Percentiles rank a stretch among this genome's conserved stretches.
phyloP scores from a whole-genome alignment of 2,329 filamentous ascomycete species.

The Proliferodiscus dingleyae region DNA sequence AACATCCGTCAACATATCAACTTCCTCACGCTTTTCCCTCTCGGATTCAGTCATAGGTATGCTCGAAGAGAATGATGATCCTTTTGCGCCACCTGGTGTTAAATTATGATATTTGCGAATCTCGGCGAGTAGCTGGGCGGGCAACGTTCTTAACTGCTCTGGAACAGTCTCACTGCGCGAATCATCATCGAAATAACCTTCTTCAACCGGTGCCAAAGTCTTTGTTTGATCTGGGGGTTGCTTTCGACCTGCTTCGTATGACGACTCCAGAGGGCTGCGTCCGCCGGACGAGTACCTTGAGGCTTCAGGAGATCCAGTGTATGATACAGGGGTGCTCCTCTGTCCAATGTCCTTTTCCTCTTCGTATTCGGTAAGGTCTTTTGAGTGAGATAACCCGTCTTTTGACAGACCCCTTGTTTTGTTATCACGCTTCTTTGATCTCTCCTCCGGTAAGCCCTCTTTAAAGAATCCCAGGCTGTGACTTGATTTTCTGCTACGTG shows the following conservation, averaged over 20 bases:
- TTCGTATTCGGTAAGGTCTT: slow-evolving; percentile 11
- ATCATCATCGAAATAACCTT: slow-evolving; percentile 24
- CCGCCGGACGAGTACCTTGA: background rate
- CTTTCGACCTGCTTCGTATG: slow-evolving; percentile 7
- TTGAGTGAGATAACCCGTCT: slow-evolving; percentile 19
- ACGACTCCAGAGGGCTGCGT: slow-evolving; percentile 9
- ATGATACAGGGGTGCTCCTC: background rate
- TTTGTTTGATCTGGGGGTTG: slow-evolving; percentile 7
- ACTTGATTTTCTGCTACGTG: slow-evolving; percentile 62
- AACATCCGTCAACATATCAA: slow-evolving; percentile 3
- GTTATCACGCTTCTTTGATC: slow-evolving; percentile 47
- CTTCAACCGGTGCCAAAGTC: slow-evolving; percentile 17
- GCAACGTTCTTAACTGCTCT: slow-evolving; percentile 21
- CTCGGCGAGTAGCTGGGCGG: slow-evolving; percentile 28
- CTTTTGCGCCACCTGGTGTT: slow-evolving; percentile 26
- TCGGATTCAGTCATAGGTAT: slow-evolving; percentile 29
- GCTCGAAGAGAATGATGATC: slow-evolving; percentile 30
- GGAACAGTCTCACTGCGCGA: slow-evolving; percentile 17
- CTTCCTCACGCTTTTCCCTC: slow-evolving; percentile 13
- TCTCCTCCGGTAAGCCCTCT: slow-evolving; percentile 58
- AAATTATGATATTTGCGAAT: slow-evolving; percentile 31
- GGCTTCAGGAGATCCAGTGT: background rate
- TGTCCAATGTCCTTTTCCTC: slow-evolving; percentile 4
- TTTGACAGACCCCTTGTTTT: slow-evolving; percentile 29
- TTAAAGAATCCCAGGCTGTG: slow-evolving; percentile 64